Conservation (phyloP, 805 yeast species). For the Candida tallmaniae region DNA sequence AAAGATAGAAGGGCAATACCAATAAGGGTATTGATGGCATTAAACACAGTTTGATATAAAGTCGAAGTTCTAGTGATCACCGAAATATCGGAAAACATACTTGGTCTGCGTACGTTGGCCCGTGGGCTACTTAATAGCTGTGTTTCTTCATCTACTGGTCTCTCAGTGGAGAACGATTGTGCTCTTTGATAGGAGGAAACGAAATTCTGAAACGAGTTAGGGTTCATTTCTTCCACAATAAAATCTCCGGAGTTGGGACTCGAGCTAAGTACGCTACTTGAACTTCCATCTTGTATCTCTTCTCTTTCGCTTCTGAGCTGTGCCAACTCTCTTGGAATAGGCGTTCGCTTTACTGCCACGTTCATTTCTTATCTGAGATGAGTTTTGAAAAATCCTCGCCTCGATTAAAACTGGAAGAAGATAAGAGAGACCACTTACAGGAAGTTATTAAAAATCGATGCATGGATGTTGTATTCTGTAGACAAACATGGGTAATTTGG, state of each 20-base stretch:
- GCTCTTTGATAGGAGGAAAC: slow-evolving; percentile 38
- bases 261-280: too few species aligned
- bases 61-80: slow-evolving; percentile 41
- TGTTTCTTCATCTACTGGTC: slow-evolving; percentile 11
- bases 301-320: slow-evolving; percentile 2
- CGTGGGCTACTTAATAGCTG: slow-evolving; percentile 5
- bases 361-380: too few species aligned
- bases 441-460: too few species aligned
- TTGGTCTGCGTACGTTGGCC: slow-evolving; percentile 8
- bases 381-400: too few species aligned
- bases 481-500: too few species aligned
- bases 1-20: slow-evolving; percentile 74
- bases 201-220: slow-evolving; percentile 34
- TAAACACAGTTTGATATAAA: slow-evolving; percentile 63
- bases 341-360: too few species aligned
- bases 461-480: too few species aligned
- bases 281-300: too few species aligned
- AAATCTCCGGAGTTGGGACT: too few species aligned
- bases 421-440: too few species aligned
- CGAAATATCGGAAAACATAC: slow-evolving; percentile 9
- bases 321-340: too few species aligned
- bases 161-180: slow-evolving; percentile 23
- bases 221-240: not conserved
- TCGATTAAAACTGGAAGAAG: too few species aligned
- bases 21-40: slow-evolving; percentile 65